Percentiles rank a stretch among this genome's conserved stretches.
Conservation (phyloP, 192 early-diverging fungal genomes). For the Oehlia diaphana region DNA sequence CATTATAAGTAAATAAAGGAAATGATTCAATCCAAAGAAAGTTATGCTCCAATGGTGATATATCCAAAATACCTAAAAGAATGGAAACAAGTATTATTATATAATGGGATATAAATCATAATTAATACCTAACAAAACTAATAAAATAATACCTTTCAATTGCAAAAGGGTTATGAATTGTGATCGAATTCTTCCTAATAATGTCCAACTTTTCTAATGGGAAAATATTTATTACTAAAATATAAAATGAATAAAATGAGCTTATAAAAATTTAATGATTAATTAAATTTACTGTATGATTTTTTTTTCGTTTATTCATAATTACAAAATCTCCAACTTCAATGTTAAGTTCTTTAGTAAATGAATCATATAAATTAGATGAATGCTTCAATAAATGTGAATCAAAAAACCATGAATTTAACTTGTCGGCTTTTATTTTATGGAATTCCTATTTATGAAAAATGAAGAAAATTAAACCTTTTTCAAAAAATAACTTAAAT, state of each 20-base stretch:
- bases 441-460: constrained; percentile 28
- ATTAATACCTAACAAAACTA: background rate
- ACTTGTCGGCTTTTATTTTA: constrained; percentile 52
- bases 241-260: background rate
- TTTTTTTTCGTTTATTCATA: constrained; percentile 49
- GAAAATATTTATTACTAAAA: background rate
- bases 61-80: constrained; percentile 46
- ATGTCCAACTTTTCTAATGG: constrained; percentile 50
- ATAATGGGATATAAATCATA: background rate
- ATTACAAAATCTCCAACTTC: constrained; percentile 60
- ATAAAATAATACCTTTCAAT: constrained; percentile 40
- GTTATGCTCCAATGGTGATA: constrained; percentile 51
- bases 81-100: background rate
- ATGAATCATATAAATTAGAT: constrained; percentile 9
- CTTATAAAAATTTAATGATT: background rate
- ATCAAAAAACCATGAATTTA: constrained; percentile 42
- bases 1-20: constrained; percentile 80
- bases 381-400: constrained; percentile 32
- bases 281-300: constrained; percentile 46
- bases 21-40: constrained; percentile 91
- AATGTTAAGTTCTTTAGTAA: constrained; percentile 38
- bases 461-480: constrained; percentile 23
- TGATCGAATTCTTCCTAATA: constrained; percentile 61
- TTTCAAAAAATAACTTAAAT: background rate
- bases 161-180: constrained; percentile 53